Evolutionary conservation across 202 grass and related monocot genomes (phyloP).

Genomic region (Elaeis oleifera): DNA sequence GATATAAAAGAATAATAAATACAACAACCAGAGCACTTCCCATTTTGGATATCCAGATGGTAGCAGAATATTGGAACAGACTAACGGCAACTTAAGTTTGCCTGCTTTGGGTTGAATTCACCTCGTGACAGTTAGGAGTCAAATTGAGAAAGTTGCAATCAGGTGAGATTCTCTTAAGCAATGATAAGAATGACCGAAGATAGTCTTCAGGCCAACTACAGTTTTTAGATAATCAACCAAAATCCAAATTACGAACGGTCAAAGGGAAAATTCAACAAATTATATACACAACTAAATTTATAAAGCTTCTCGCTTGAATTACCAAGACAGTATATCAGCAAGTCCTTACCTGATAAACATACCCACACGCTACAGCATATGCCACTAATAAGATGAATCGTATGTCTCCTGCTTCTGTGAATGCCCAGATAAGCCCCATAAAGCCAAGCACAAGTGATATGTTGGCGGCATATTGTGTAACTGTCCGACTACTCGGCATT

Average conservation of each 20-base stretch:
- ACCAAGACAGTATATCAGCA: not conserved
- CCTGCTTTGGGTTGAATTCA: too few species aligned
- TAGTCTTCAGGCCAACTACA: not conserved
- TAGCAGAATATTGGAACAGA: too few species aligned
- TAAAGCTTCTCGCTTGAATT: not conserved
- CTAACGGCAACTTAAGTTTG: too few species aligned
- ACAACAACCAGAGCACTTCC: too few species aligned
- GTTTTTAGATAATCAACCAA: not conserved
- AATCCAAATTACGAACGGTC: not conserved
- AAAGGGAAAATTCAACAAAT: not conserved
- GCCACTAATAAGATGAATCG: slow-evolving; percentile 63
- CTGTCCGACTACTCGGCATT: slow-evolving; percentile 41
- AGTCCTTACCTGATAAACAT: slow-evolving; percentile 71
- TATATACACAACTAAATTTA: not conserved
- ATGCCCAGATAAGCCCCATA: slow-evolving; percentile 62
- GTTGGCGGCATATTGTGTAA: slow-evolving; percentile 50
- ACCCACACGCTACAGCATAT: slow-evolving; percentile 71
- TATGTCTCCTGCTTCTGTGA: slow-evolving; percentile 49
- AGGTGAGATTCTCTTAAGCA: too few species aligned
- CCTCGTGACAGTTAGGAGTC: too few species aligned
- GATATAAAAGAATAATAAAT: too few species aligned
- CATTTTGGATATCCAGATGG: too few species aligned
- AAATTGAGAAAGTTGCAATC: too few species aligned
- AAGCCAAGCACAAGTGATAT: slow-evolving; percentile 60
- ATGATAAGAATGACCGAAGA: not conserved